Evolutionary conservation across 768 basidiomycete genomes (phyloP).

Genomic region (Termitomyces sp.): DNA sequence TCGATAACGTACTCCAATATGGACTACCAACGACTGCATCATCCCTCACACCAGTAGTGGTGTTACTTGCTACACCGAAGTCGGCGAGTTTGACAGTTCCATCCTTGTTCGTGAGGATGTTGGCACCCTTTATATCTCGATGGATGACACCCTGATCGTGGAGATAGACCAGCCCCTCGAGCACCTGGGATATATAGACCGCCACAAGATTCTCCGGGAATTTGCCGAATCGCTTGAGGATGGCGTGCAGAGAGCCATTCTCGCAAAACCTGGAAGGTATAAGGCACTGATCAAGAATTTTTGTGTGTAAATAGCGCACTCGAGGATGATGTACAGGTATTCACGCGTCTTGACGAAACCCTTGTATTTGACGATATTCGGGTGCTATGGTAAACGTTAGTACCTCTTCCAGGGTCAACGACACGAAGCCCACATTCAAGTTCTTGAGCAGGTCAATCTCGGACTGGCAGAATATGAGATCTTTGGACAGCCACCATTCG

Average conservation of each 20-base stretch:
- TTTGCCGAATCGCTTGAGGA: conserved; percentile 96
- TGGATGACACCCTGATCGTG: conserved; percentile 99
- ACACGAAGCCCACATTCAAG: conserved; percentile 63
- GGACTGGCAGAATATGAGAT: conserved; percentile 49
- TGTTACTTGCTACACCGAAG: conserved; percentile 90
- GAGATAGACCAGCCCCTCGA: conserved; percentile 93
- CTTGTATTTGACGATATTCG: conserved; percentile 99
- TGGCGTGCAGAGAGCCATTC: conserved; percentile 94
- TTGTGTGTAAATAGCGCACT: conserved; percentile 46
- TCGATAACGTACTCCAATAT: conserved; percentile 82
- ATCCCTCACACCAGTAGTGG: conserved; percentile 72
- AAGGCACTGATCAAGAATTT: background rate
- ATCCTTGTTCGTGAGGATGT: conserved; percentile 98
- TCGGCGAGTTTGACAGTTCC: conserved; percentile 98
- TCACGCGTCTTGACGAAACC: conserved; percentile 95
- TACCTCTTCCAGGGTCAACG: background rate
- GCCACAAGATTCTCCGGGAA: conserved; percentile 97
- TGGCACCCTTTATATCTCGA: conserved; percentile 98
- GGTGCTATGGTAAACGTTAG: conserved; percentile 53
- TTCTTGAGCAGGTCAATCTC: conserved; percentile 98
- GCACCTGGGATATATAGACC: conserved; percentile 94
- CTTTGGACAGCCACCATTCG: conserved; percentile 5
- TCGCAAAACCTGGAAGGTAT: conserved; percentile 75
- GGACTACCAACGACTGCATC: conserved; percentile 96
- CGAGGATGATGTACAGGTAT: conserved; percentile 94